Conservation (phyloP, 495 filamentous ascomycete genomes). For the Hypomontagnella submonticulosa region DNA sequence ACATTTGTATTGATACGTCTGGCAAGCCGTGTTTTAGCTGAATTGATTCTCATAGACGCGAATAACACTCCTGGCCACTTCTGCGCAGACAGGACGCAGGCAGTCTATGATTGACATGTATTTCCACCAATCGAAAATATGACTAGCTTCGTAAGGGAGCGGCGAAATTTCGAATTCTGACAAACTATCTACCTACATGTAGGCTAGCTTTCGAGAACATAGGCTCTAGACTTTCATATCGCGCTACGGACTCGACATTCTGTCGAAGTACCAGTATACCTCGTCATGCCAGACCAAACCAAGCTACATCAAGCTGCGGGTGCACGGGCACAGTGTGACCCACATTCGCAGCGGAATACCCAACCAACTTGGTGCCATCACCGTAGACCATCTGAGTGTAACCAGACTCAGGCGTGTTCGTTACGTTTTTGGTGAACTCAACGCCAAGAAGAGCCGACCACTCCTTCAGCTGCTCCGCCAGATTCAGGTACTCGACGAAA, state of each 20-base stretch:
- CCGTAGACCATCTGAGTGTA: slow-evolving; percentile 60
- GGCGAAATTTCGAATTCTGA: too few relatives aligned
- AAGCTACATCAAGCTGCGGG: slow-evolving; percentile 52
- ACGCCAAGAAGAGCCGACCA: slow-evolving; percentile 53
- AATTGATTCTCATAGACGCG: not conserved
- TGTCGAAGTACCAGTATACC: not conserved
- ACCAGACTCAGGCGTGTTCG: slow-evolving; percentile 48
- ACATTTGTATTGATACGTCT: not conserved
- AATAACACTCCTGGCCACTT: not conserved
- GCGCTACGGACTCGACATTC: not conserved
- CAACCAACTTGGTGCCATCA: slow-evolving; percentile 53
- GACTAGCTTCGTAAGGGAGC: too few relatives aligned
- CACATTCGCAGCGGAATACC: slow-evolving; percentile 57
- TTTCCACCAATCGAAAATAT: too few relatives aligned
- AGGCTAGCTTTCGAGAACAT: too few relatives aligned
- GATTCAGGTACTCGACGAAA: slow-evolving; percentile 48
- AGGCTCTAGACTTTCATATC: not conserved
- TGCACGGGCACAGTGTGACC: slow-evolving; percentile 61
- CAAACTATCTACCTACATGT: too few relatives aligned
- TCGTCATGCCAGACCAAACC: slow-evolving; percentile 50
- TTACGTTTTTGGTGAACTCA: slow-evolving; percentile 44
- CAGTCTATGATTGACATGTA: too few relatives aligned
- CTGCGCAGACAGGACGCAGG: too few relatives aligned
- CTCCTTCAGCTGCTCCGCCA: slow-evolving; percentile 60
- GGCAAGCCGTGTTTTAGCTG: not conserved